Evolutionary conservation across 2,329 filamentous ascomycete genomes (phyloP).

Genomic region (Verticillium alfalfae): DNA sequence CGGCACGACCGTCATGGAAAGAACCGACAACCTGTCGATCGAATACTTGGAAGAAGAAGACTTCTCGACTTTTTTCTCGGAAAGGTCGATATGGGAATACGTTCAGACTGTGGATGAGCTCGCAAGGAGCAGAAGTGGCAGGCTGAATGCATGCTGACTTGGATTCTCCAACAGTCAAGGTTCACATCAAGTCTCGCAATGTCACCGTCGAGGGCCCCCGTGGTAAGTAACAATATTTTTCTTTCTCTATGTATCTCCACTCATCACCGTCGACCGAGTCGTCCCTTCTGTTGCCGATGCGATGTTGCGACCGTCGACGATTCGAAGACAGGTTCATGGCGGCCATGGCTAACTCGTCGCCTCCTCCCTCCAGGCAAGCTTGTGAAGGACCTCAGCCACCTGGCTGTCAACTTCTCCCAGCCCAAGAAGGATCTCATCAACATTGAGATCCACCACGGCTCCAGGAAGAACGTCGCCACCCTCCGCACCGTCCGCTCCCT

Average conservation of each 20-base stretch:
- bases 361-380: conserved; percentile 67
- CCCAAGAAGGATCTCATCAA: conserved; percentile 82
- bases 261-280: neutral
- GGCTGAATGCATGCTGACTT: conserved; percentile 24
- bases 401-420: conserved; percentile 92
- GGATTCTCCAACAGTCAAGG: conserved; percentile 68
- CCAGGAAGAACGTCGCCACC: conserved; percentile 94
- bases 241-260: neutral
- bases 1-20: neutral
- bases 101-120: conserved; percentile 16
- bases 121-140: conserved; percentile 15
- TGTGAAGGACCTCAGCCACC: conserved; percentile 90
- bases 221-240: conserved; percentile 47
- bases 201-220: conserved; percentile 97
- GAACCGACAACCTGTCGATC: conserved; percentile 1
- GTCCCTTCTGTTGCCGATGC: too few relatives aligned
- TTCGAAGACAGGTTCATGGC: too few relatives aligned
- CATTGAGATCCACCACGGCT: conserved; percentile 98
- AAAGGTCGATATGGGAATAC: conserved; percentile 7
- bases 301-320: too few relatives aligned
- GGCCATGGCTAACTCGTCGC: conserved; percentile 3
- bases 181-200: conserved; percentile 92
- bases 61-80: conserved; percentile 8
- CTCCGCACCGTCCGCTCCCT: conserved; percentile 96
- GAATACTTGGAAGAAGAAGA: conserved; percentile 2